Evolutionary conservation across 306 rosid species (phyloP).

Genomic region (Fagus sylvatica): DNA sequence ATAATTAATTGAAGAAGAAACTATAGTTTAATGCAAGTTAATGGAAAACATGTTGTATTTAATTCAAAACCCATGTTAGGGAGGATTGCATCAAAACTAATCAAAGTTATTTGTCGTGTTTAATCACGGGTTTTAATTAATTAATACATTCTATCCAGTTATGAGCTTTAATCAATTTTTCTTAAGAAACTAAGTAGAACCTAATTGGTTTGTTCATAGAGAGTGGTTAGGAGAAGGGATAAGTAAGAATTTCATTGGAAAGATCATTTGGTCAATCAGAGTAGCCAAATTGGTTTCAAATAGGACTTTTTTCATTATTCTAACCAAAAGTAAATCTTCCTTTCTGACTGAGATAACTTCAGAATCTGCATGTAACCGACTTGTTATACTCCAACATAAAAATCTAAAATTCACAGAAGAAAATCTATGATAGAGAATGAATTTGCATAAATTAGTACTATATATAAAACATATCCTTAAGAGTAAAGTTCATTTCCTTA

Average conservation of each 20-base stretch:
- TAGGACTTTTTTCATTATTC: slow-evolving; percentile 9
- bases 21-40: slow-evolving; percentile 1
- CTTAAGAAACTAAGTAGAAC: slow-evolving; percentile 22
- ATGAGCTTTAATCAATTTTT: slow-evolving; percentile 2
- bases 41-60: slow-evolving; percentile 28
- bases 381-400: slow-evolving; percentile 14
- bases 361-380: slow-evolving; percentile 18
- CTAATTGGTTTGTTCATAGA: slow-evolving; percentile 35
- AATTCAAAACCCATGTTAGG: slow-evolving; percentile 59
- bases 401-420: slow-evolving; percentile 22
- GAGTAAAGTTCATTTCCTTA: slow-evolving; percentile 26
- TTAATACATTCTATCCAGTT: slow-evolving; percentile 15
- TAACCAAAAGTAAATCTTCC: slow-evolving; percentile 7
- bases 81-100: slow-evolving; percentile 45
- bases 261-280: slow-evolving; percentile 24
- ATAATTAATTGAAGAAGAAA: slow-evolving; percentile 7
- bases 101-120: slow-evolving; percentile 48
- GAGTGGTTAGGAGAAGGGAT: slow-evolving; percentile 18
- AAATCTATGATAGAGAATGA: slow-evolving; percentile 30
- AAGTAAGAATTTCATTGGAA: slow-evolving; percentile 11
- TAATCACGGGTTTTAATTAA: slow-evolving; percentile 34
- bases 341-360: slow-evolving; percentile 18
- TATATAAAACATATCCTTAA: neutral
- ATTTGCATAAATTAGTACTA: neutral
- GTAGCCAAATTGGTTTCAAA: slow-evolving; percentile 32